These are phyloP conservation scores for Citrus maxima DNA, from an alignment of 345 rosid species.

Conservation along the genomic window DNA sequence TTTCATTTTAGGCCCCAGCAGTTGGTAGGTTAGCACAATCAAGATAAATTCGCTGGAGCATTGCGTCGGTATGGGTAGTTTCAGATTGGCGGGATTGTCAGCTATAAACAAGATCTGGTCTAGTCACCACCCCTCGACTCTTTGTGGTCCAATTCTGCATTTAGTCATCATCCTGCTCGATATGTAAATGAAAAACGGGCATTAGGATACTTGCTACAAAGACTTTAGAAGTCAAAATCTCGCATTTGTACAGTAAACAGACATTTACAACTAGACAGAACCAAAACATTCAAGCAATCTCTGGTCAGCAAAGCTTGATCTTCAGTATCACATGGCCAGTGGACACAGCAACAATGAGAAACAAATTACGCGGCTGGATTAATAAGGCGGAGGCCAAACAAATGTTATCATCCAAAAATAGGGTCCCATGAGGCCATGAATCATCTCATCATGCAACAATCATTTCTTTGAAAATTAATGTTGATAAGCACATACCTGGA, in stretches of 20 bases:
- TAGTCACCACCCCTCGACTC: neutral
- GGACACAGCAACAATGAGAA: neutral
- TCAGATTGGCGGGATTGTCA: neutral
- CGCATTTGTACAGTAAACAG: neutral
- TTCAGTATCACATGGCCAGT: neutral
- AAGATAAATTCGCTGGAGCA: neutral
- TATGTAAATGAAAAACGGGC: neutral
- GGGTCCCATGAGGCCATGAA: neutral
- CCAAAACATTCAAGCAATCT: neutral
- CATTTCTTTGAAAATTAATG: neutral
- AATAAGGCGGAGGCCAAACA: neutral
- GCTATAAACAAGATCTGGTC: neutral
- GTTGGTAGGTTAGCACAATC: neutral
- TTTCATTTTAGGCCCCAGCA: neutral
- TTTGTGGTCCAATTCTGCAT: neutral
- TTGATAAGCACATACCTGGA: neutral
- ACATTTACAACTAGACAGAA: neutral
- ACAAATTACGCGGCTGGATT: neutral
- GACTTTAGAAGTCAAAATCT: neutral
- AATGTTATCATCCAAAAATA: neutral
- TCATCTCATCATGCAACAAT: neutral
- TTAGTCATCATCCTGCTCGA: neutral
- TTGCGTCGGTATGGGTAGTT: neutral
- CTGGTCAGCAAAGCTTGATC: neutral
- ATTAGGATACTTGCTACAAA: neutral